phyloP scores from a whole-genome alignment of 2,329 filamentous ascomycete species.

The Xylaria sp. region DNA sequence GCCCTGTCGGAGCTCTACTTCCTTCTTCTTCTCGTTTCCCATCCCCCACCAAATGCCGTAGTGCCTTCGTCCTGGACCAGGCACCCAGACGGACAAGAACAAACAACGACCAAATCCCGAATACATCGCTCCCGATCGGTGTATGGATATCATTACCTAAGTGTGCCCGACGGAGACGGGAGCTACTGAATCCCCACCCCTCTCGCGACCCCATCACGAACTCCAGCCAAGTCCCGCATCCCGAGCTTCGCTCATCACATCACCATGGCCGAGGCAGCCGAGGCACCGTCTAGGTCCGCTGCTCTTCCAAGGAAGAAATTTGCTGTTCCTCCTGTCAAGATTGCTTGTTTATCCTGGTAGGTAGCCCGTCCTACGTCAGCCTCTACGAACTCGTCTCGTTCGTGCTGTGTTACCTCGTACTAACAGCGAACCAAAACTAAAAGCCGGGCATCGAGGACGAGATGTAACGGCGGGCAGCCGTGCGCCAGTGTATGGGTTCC shows the following conservation, averaged over 20 bases:
- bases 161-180: slow-evolving; percentile 24
- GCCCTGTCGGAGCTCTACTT: slow-evolving; percentile 23
- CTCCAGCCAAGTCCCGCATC: slow-evolving; percentile 23
- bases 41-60: slow-evolving; percentile 32
- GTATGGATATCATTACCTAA: slow-evolving; percentile 30
- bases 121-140: slow-evolving; percentile 13
- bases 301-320: slow-evolving; percentile 52
- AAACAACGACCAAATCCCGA: not conserved
- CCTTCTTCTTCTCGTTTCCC: slow-evolving; percentile 22
- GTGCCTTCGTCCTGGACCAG: slow-evolving; percentile 11
- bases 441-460: slow-evolving; percentile 57
- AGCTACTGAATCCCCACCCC: slow-evolving; percentile 30
- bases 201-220: slow-evolving; percentile 23
- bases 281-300: slow-evolving; percentile 38
- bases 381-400: slow-evolving; percentile 21
- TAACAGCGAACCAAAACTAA: slow-evolving; percentile 30
- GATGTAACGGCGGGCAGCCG: slow-evolving; percentile 57
- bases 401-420: slow-evolving; percentile 37
- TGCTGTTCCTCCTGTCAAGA: slow-evolving; percentile 60
- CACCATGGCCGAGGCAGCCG: slow-evolving; percentile 41
- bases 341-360: slow-evolving; percentile 62
- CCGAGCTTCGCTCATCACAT: slow-evolving; percentile 18
- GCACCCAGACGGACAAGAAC: not conserved
- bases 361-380: slow-evolving; percentile 39
- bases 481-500: slow-evolving; percentile 55